Evolutionary conservation across 2,329 filamentous ascomycete species (phyloP).

Genomic region (Monilinia polystroma): DNA sequence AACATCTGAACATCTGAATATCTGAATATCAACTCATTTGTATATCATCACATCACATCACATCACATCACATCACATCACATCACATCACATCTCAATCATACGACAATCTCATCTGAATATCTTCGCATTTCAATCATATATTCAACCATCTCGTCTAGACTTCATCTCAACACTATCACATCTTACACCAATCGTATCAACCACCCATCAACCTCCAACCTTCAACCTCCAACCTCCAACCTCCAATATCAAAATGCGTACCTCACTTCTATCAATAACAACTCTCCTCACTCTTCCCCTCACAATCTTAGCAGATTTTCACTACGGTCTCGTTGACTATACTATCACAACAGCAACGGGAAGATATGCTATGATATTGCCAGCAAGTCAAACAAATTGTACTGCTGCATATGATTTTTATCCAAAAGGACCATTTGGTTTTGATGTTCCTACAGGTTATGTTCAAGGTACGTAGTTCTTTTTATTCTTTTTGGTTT

Average conservation of each 20-base stretch:
- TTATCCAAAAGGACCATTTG: conserved; percentile 14
- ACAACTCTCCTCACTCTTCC: background rate
- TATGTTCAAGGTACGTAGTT: background rate
- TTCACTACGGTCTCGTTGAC: conserved; percentile 5
- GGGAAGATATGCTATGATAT: conserved; percentile 14
- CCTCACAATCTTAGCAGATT: conserved; percentile 12
- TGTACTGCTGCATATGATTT: conserved; percentile 4
- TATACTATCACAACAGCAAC: conserved; percentile 6
- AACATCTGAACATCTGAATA: too few species aligned
- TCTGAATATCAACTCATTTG: too few species aligned
- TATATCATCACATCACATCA: too few species aligned
- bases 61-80: too few species aligned
- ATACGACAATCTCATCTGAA: too few species aligned
- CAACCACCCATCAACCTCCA: background rate
- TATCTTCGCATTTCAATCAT: too few species aligned
- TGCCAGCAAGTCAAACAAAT: conserved; percentile 7
- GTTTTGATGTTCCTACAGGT: background rate
- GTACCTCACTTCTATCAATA: background rate
- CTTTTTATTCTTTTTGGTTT: background rate
- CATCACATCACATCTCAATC: too few species aligned
- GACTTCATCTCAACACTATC: too few species aligned
- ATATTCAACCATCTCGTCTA: too few species aligned
- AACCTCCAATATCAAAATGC: conserved; percentile 1
- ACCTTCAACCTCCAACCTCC: background rate
- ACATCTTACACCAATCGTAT: background rate